phyloP scores from a whole-genome alignment of 139 green algal genomes.

The Axilococcus clingmanii region DNA sequence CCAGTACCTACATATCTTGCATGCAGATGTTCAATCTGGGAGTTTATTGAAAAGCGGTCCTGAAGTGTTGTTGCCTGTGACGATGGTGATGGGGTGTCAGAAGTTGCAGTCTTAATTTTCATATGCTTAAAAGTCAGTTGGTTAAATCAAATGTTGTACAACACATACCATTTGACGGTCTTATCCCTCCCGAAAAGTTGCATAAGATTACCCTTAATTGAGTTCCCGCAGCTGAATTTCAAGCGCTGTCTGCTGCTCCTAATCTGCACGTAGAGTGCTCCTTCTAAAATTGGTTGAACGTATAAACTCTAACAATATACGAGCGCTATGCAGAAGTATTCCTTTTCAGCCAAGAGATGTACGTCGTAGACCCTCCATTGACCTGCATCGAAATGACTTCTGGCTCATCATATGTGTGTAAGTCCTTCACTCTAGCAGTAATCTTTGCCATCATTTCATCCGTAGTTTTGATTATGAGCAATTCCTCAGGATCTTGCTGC shows the following conservation, averaged over 20 bases:
- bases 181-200: too few species aligned
- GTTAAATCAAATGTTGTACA: too few species aligned
- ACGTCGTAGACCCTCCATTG: conserved; percentile 44
- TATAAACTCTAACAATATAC: too few species aligned
- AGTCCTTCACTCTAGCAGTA: conserved; percentile 29
- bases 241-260: too few species aligned
- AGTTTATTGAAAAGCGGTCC: conserved; percentile 96
- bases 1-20: conserved; percentile 95
- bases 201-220: too few species aligned
- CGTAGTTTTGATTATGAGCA: conserved; percentile 75
- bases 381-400: conserved; percentile 63
- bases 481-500: conserved; percentile 48
- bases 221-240: too few species aligned
- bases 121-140: too few species aligned
- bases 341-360: conserved; percentile 59
- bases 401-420: conserved; percentile 68
- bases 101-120: too few species aligned
- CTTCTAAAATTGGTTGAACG: too few species aligned
- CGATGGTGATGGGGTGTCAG: too few species aligned
- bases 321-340: conserved; percentile 43
- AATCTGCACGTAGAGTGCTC: too few species aligned
- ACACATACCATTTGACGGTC: too few species aligned
- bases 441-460: conserved; percentile 31
- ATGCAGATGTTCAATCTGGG: conserved; percentile 95
- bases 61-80: conserved; percentile 57